phyloP scores from a whole-genome alignment of 495 filamentous ascomycete genomes.

The Talaromyces ruber region DNA sequence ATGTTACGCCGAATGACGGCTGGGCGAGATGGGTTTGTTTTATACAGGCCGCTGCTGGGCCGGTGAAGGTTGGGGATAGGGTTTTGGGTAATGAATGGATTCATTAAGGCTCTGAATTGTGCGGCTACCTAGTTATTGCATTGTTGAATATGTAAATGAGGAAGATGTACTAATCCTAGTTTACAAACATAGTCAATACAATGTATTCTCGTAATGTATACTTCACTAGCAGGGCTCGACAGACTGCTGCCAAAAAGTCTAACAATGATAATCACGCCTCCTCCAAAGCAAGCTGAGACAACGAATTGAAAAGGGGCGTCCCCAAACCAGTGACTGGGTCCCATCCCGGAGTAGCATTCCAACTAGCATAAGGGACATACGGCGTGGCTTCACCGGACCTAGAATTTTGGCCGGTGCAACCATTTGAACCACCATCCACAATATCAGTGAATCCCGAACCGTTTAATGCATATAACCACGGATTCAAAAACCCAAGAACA shows the following conservation, averaged over 20 bases:
- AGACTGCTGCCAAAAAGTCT: neutral
- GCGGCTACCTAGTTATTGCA: too few species aligned
- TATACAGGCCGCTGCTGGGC: neutral
- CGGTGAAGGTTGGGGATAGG: neutral
- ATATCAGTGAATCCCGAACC: slow-evolving; percentile 49
- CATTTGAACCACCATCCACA: slow-evolving; percentile 40
- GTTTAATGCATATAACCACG: slow-evolving; percentile 48
- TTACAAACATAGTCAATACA: neutral
- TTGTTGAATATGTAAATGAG: too few species aligned
- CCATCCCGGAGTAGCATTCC: slow-evolving; percentile 51
- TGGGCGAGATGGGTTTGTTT: neutral
- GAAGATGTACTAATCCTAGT: too few species aligned
- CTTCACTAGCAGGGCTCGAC: neutral
- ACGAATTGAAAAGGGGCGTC: slow-evolving; percentile 20
- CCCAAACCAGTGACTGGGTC: slow-evolving; percentile 29
- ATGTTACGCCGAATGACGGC: slow-evolving; percentile 12
- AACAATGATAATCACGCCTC: neutral
- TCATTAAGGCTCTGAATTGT: too few species aligned
- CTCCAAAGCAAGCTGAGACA: slow-evolving; percentile 12
- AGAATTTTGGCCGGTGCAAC: slow-evolving; percentile 34
- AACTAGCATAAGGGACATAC: slow-evolving; percentile 44
- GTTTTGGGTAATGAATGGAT: neutral
- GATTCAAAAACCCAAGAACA: slow-evolving; percentile 55
- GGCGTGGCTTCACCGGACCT: slow-evolving; percentile 16
- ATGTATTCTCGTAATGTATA: neutral